Evolutionary conservation across 768 basidiomycete genomes (phyloP).

Genomic region (Tricholoma bakamatsutake): DNA sequence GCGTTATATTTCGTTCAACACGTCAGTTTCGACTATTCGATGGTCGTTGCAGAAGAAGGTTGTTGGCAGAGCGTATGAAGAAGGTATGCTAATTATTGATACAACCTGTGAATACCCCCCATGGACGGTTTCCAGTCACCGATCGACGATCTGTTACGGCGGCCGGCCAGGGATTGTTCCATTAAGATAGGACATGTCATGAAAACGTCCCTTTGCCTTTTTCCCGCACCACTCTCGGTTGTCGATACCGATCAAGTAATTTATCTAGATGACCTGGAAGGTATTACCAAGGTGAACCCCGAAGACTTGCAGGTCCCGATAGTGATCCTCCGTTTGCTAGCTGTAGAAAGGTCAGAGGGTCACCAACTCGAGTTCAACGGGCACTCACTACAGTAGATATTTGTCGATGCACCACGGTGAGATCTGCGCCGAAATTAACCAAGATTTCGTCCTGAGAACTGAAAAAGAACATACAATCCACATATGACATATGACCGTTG

Average conservation of each 20-base stretch:
- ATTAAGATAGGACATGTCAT: not conserved
- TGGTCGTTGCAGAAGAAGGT: too few relatives aligned
- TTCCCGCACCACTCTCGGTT: not conserved
- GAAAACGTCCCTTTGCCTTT: not conserved
- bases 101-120: not conserved
- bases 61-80: not conserved
- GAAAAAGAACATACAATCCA: slow-evolving; percentile 61
- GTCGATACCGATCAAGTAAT: not conserved
- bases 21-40: not conserved
- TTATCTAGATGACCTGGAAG: not conserved
- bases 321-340: slow-evolving; percentile 36
- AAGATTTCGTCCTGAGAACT: not conserved
- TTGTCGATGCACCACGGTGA: slow-evolving; percentile 45
- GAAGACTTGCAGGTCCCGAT: slow-evolving; percentile 28
- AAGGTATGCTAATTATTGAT: not conserved
- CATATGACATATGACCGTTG: slow-evolving; percentile 89
- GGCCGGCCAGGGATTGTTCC: not conserved
- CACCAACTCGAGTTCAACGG: not conserved
- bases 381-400: slow-evolving; percentile 40
- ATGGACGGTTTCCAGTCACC: not conserved
- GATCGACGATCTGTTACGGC: not conserved
- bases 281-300: slow-evolving; percentile 44
- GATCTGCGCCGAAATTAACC: slow-evolving; percentile 25
- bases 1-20: not conserved
- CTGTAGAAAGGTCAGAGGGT: slow-evolving; percentile 17